Percentiles rank a stretch among this genome's conserved stretches.
These are phyloP conservation scores for Aristolochia fimbriata DNA, from an alignment of 164 flowering plant genomes.

Conservation along the genomic window DNA sequence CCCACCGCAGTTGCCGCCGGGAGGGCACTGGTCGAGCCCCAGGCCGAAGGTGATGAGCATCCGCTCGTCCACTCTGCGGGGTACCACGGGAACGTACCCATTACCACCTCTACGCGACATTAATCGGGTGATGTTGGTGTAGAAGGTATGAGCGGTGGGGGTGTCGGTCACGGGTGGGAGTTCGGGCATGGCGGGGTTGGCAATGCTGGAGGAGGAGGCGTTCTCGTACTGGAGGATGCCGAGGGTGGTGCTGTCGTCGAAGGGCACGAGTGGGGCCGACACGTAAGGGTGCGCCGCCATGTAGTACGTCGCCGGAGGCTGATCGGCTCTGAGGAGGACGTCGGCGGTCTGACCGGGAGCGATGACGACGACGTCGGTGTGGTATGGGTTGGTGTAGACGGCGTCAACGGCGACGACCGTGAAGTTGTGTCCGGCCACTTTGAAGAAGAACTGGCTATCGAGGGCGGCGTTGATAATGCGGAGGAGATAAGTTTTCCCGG, in stretches of 20 bases:
- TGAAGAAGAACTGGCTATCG: constrained; percentile 63
- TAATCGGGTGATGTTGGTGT: constrained; percentile 30
- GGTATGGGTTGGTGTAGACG: constrained; percentile 39
- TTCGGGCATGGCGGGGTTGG: constrained; percentile 38
- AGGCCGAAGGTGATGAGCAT: constrained; percentile 60
- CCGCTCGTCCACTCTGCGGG: constrained; percentile 32
- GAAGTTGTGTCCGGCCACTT: constrained; percentile 49
- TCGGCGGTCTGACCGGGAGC: constrained; percentile 72
- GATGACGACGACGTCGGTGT: constrained; percentile 45
- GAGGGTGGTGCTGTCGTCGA: constrained; percentile 37
- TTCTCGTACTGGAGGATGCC: constrained; percentile 22
- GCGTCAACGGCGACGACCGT: constrained; percentile 69
- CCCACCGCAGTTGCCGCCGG: constrained; percentile 20
- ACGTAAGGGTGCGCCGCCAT: constrained; percentile 51
- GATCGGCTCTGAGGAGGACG: constrained; percentile 46
- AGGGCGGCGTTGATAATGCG: constrained; percentile 78
- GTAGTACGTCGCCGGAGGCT: constrained; percentile 32
- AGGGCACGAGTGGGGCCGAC: constrained; percentile 12
- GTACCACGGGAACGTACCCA: constrained; percentile 26
- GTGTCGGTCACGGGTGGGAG: constrained; percentile 49
- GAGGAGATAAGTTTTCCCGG: constrained; percentile 54
- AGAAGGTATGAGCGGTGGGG: constrained; percentile 44
- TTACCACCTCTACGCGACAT: not conserved
- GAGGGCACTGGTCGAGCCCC: constrained; percentile 25
- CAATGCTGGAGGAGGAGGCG: constrained; percentile 9